Evolutionary conservation across 352 stramenopile genomes (phyloP).

Genomic region (Phytopythium sindhum): DNA sequence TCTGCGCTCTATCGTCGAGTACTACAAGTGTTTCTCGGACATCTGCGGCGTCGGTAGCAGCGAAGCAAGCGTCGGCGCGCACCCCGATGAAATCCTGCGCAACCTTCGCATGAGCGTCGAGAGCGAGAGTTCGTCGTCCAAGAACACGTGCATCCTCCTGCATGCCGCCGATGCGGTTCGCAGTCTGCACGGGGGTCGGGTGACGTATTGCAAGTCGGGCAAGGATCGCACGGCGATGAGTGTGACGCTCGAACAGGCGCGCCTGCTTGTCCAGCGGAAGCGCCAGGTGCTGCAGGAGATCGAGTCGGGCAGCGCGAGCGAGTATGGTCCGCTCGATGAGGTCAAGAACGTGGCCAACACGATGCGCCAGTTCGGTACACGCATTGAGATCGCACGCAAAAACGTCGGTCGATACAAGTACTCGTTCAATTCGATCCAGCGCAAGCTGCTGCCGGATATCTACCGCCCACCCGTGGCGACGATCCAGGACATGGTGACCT

Average conservation of each 20-base stretch:
- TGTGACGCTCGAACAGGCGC: constrained; percentile 93
- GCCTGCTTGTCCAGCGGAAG: constrained; percentile 83
- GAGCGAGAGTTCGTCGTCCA: constrained; percentile 69
- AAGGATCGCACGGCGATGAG: constrained; percentile 98
- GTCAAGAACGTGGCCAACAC: constrained; percentile 83
- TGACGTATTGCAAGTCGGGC: constrained; percentile 98
- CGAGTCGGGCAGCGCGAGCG: constrained; percentile 33
- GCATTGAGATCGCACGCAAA: constrained; percentile 95
- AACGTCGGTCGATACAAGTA: constrained; percentile 96
- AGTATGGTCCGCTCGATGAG: constrained; percentile 63
- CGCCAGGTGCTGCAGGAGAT: constrained; percentile 71
- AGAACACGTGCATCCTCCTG: constrained; percentile 87
- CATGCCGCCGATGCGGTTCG: constrained; percentile 84
- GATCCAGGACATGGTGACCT: constrained; percentile 92
- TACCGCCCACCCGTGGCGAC: constrained; percentile 88
- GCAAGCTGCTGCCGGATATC: constrained; percentile 93
- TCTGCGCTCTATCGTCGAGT: constrained; percentile 66
- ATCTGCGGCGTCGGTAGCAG: constrained; percentile 33
- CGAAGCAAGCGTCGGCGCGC: constrained; percentile 50
- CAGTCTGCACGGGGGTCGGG: constrained; percentile 87
- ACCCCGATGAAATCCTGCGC: constrained; percentile 64
- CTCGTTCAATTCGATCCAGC: constrained; percentile 97
- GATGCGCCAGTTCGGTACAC: constrained; percentile 90
- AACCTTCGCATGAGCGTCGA: constrained; percentile 66
- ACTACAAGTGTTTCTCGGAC: constrained; percentile 65